Percentiles rank a stretch among this genome's conserved stretches.
These are phyloP conservation scores for Halophytophthora batemanensis DNA, from an alignment of 352 stramenopile genomes.

Conservation along the genomic window DNA sequence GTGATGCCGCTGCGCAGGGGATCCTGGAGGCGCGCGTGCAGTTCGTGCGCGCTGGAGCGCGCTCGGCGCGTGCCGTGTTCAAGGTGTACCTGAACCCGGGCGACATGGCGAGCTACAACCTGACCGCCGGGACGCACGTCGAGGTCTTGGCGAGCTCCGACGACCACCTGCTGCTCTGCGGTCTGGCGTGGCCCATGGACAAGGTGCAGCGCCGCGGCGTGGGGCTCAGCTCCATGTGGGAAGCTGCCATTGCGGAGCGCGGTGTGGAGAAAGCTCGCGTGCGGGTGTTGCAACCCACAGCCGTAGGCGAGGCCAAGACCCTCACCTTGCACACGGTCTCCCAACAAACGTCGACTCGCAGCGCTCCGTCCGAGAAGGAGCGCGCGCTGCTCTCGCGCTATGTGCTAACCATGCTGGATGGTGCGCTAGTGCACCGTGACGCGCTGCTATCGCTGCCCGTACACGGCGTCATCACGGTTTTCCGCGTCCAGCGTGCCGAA, in stretches of 20 bases:
- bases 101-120: constrained; percentile 38
- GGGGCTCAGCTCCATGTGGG: constrained; percentile 73
- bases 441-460: constrained; percentile 60
- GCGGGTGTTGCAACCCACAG: constrained; percentile 16
- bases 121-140: constrained; percentile 44
- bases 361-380: constrained; percentile 54
- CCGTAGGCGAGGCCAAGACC: constrained; percentile 15
- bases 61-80: constrained; percentile 50
- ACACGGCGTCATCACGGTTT: constrained; percentile 54
- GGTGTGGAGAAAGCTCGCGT: constrained; percentile 24
- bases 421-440: constrained; percentile 44
- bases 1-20: background rate
- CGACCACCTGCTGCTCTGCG: constrained; percentile 45
- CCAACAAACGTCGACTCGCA: constrained; percentile 17
- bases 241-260: constrained; percentile 31
- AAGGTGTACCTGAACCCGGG: constrained; percentile 68
- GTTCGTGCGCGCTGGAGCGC: constrained; percentile 55
- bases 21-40: constrained; percentile 41
- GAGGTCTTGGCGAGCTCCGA: constrained; percentile 18
- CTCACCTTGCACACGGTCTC: constrained; percentile 41
- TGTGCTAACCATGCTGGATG: constrained; percentile 63
- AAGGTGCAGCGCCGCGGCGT: constrained; percentile 64
- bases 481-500: constrained; percentile 37
- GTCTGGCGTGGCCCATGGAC: constrained; percentile 67
- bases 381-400: constrained; percentile 48